Base-by-base conservation (phyloP, 1,139 yeast genomes). In the Tardiomyces digboiensis region DNA sequence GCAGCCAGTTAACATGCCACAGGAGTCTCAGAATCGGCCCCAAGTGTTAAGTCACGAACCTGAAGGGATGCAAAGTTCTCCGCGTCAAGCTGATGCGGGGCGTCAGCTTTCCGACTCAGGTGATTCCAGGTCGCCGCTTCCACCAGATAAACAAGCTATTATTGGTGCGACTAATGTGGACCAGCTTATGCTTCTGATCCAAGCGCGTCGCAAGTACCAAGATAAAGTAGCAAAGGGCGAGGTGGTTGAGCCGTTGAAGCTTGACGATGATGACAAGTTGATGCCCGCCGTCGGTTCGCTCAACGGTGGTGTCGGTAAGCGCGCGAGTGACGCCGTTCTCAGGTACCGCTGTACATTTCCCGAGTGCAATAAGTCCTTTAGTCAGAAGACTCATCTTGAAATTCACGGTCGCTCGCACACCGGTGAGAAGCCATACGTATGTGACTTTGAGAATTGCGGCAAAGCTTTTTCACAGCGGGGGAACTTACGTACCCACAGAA, bases 401-500 rank as follows among this genome's bases (percentile, higher is more conserved):
- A 87, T 95, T 1, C 97, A 89, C 66, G 70, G 82, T 53, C 71
- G 97, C 50, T 70, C 88, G 21, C 97, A 89, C 58, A 88, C 96
- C 1, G 97, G 97, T 22, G 66, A 63, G 45, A 51, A 66, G 42
- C 71, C 70, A 12, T 89, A 80, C 62, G 80, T 75, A 56, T 89
- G 97, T 60, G 74, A 75, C 19, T 82, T 71, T 56, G 59, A 57
- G 7, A 62, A 61, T 20, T 88, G 70, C 47, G 82, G 78, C 33
- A 87, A 87, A 62, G 66, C 82, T 48, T 89, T 89, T 55, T 86
- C 96, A 0, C 97, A 89, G 62, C 93, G 95, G 41, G 96, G 97
- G 36, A 88, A 88, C 60, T 70, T 89, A 56, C 70, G 95, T 49
- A 88, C 97, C 0, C 97, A 89, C 66, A 70, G 82, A 53, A 71